A percentile compares a stretch with the other conserved stretches of the same genome.
Conservation (phyloP, 2,329 filamentous ascomycete species). For the Neopestalotiopsis sp. region DNA sequence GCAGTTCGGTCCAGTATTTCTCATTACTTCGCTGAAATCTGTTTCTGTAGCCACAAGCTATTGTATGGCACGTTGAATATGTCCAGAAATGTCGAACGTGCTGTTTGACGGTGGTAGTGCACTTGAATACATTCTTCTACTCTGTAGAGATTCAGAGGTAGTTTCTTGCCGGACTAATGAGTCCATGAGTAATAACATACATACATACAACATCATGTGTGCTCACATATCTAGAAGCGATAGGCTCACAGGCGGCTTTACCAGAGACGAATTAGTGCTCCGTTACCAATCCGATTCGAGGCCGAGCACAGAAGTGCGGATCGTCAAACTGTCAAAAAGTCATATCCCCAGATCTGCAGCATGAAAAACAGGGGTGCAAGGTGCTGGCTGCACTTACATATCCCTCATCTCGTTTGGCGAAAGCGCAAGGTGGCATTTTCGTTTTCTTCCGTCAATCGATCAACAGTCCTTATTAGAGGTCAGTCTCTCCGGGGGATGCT, state of each 20-base stretch:
- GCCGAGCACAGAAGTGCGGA: conserved; percentile 5
- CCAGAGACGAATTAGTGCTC: conserved; percentile 9
- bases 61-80: too few relatives aligned
- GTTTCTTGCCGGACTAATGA: neutral
- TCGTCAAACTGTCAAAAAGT: conserved; percentile 13
- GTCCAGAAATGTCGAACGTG: too few relatives aligned
- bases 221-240: neutral
- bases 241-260: neutral
- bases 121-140: too few relatives aligned
- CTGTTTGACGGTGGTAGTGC: too few relatives aligned
- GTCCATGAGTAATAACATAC: neutral
- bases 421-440: conserved; percentile 37
- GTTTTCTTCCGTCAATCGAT: conserved; percentile 18
- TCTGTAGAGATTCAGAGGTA: neutral
- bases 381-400: neutral
- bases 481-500: neutral
- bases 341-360: conserved; percentile 1
- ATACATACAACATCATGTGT: neutral
- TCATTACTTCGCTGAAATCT: too few relatives aligned
- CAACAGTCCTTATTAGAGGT: neutral
- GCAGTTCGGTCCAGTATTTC: too few relatives aligned
- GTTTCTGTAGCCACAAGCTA: too few relatives aligned
- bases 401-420: conserved; percentile 15
- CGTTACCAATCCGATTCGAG: conserved; percentile 5
- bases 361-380: neutral